Evolutionary conservation across 768 basidiomycete genomes (phyloP), one percentile per base, ranked within the genome.

Genomic region (Lactarius evosmus): DNA sequence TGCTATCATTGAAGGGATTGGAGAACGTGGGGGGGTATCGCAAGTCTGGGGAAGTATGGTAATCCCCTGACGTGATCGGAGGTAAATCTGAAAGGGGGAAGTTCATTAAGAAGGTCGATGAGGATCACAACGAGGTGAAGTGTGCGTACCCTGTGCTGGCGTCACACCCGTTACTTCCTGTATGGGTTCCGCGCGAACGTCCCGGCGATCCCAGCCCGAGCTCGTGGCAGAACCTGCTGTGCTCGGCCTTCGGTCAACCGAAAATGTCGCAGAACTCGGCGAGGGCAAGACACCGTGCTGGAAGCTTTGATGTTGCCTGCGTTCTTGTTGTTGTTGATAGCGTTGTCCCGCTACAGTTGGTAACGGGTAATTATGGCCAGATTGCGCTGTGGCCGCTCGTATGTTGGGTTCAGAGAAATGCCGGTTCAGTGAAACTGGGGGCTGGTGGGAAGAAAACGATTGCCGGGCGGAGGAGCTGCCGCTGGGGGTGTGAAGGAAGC

Each of bases 211-310:
- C 66, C 66, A 67, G 29, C 56, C 49, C 8, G 65, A 66, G 33
- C 66, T 67, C 25, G 66, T 52, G 3, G 56, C 66, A 46, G 66
- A 67, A n/a, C 64, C 59, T 12, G 64, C 66, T 0, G 66, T 67
- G 25, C 58, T 60, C 7, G 66, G 66, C 19, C 66, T 66, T 29
- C 34, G 49, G 27, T 66, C 64, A 41, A 19, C 25, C 49, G 64
- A 65, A 46, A 61, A 61, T 8, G 60, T 29, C 2, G 38, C 64
- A 7, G 60, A 65, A 34, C 38, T 55, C 27, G 64, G 64, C 32
- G 64, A 65, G 2, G 46, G 64, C 19, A 61, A 11, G 46, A 60
- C 30, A 41, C 63, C 36, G 1, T 65, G 63, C 25, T 65, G 63
- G 40, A 61, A 65, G 19, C 59, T 56, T 19, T 60, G 64, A 32